phyloP scores from a whole-genome alignment of 2,329 filamentous ascomycete species.

The Alternaria solani region DNA sequence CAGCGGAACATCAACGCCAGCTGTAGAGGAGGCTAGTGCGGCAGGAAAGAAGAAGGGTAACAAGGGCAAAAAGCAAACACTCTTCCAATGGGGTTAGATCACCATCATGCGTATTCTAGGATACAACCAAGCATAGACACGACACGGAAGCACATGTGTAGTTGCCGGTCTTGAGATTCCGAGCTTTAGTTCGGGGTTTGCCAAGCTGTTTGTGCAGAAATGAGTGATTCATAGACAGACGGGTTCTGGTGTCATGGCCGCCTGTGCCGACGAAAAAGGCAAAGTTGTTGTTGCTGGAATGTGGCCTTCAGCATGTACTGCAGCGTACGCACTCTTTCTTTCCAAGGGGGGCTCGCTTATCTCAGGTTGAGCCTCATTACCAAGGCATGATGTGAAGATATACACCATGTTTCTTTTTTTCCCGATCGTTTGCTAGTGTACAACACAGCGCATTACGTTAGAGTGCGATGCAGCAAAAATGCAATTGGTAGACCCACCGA shows the following conservation, averaged over 20 bases:
- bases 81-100: constrained; percentile 58
- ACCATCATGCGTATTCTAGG: not conserved
- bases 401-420: not conserved
- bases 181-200: not conserved
- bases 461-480: not conserved
- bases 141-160: not conserved
- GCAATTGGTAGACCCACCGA: not conserved
- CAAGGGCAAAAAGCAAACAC: constrained; percentile 60
- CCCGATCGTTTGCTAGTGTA: not conserved
- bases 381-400: not conserved
- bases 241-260: not conserved
- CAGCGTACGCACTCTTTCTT: not conserved
- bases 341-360: not conserved
- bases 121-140: not conserved
- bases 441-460: not conserved
- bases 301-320: not conserved
- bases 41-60: constrained; percentile 57
- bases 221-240: not conserved
- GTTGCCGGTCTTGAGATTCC: not conserved
- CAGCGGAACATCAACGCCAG: constrained; percentile 35
- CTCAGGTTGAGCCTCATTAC: not conserved
- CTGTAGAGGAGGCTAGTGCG: constrained; percentile 31
- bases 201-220: not conserved
- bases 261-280: not conserved
- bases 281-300: not conserved